phyloP scores from a whole-genome alignment of 805 yeast species.

The Candida broadrunensis region DNA sequence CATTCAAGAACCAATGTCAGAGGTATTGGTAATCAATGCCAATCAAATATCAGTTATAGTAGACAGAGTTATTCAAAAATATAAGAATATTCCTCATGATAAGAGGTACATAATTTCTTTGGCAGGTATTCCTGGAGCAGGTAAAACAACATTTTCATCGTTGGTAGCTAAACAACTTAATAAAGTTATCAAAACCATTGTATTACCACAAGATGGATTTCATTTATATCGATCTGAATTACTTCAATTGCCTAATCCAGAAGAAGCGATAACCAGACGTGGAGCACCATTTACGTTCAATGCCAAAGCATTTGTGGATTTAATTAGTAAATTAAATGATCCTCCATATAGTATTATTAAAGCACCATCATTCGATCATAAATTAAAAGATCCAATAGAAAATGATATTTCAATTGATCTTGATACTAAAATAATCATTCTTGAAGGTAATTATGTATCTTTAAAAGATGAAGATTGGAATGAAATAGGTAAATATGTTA shows the following conservation, averaged over 20 bases:
- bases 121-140: constrained; percentile 84
- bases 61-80: not conserved
- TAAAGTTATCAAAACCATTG: constrained; percentile 12
- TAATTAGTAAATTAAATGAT: constrained; percentile 16
- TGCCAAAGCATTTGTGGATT: constrained; percentile 33
- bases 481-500: constrained; percentile 35
- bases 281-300: constrained; percentile 91
- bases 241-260: constrained; percentile 47
- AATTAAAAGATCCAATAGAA: constrained; percentile 66
- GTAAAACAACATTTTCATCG: constrained; percentile 68
- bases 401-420: constrained; percentile 47
- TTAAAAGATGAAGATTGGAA: constrained; percentile 61
- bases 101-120: constrained; percentile 43
- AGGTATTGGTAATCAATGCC: not conserved
- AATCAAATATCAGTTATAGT: not conserved
- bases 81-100: not conserved
- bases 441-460: constrained; percentile 77
- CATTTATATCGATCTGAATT: constrained; percentile 33
- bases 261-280: constrained; percentile 57
- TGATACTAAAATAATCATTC: constrained; percentile 51
- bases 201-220: constrained; percentile 41
- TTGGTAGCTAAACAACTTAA: constrained; percentile 32
- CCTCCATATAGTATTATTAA: constrained; percentile 28
- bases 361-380: constrained; percentile 77
- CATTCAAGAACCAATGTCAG: no score